phyloP scores from a whole-genome alignment of 768 basidiomycete species.

The Auriscalpium orientale region DNA sequence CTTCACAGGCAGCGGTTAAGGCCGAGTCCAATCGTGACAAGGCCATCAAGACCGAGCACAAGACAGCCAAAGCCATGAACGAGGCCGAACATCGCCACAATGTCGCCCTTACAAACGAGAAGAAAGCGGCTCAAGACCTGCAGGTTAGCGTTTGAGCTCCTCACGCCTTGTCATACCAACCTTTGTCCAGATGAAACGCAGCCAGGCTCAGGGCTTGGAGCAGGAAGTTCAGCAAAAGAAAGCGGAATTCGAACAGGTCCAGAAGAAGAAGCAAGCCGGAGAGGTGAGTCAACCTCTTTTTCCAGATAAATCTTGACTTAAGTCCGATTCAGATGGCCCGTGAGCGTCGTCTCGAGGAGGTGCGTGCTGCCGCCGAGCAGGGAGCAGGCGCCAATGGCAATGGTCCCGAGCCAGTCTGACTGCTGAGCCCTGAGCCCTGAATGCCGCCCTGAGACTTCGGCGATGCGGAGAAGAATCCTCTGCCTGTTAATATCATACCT shows the following conservation, averaged over 20 bases:
- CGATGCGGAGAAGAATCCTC: no score
- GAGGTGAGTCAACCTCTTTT: conserved; percentile 17
- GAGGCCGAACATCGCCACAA: conserved; percentile 49
- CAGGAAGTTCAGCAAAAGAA: conserved; percentile 20
- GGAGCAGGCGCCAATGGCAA: neutral
- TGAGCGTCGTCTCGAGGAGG: neutral
- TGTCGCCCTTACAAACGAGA: conserved; percentile 33
- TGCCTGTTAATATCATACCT: no score
- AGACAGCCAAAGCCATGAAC: conserved; percentile 41
- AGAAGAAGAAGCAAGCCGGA: conserved; percentile 21
- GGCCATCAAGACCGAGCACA: conserved; percentile 43
- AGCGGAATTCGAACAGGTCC: conserved; percentile 17
- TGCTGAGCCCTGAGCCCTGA: no score
- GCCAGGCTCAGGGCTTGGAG: conserved; percentile 19
- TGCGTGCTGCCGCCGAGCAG: neutral
- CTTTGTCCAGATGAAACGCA: conserved; percentile 18
- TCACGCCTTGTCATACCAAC: neutral
- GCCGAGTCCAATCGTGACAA: conserved; percentile 40
- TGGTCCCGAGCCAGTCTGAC: neutral
- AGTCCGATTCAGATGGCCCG: neutral
- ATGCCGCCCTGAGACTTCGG: no score
- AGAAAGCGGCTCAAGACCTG: conserved; percentile 35
- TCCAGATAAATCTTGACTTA: neutral
- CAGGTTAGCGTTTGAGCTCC: conserved; percentile 26
- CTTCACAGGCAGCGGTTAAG: conserved; percentile 35